Conservation (phyloP, 768 basidiomycete genomes). For the Lactifluus subvellereus region DNA sequence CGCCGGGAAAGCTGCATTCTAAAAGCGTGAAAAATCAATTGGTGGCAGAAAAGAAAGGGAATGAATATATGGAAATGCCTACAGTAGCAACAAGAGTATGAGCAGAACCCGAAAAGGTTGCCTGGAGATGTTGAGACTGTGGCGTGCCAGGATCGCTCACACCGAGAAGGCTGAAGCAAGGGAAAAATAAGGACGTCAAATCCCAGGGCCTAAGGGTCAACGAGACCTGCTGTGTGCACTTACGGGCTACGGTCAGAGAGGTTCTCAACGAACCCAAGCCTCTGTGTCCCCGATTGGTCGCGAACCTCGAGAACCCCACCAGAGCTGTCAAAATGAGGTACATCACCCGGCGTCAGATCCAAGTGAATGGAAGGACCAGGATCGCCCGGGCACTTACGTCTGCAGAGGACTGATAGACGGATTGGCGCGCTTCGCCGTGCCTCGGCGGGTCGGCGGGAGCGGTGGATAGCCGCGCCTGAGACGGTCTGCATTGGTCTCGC, state of each 20-base stretch:
- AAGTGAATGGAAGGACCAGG: neutral
- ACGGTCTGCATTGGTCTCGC: slow-evolving; percentile 11
- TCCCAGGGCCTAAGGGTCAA: neutral
- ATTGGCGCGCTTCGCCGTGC: neutral
- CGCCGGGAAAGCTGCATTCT: neutral
- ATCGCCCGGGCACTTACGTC: neutral
- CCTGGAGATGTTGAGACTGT: neutral
- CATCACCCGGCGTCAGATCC: neutral
- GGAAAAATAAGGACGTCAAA: neutral
- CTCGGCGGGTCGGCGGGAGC: neutral
- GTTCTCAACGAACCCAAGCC: neutral
- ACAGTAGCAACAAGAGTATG: slow-evolving; percentile 1
- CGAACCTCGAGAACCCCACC: neutral
- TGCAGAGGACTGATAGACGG: neutral
- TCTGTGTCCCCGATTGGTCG: neutral
- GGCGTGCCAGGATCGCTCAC: neutral
- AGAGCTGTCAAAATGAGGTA: neutral
- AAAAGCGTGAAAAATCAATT: too few relatives aligned
- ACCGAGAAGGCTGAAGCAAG: neutral
- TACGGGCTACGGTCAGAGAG: neutral
- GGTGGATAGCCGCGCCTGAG: slow-evolving; percentile 10
- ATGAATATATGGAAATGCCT: neutral
- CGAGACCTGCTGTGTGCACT: neutral
- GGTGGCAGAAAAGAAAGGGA: neutral
- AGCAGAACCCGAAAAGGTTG: neutral